A percentile compares a stretch with the other conserved stretches of the same genome.
These are phyloP conservation scores for Plasmodium fragile DNA, from an alignment of 169 alveolate genomes.

Conservation along the genomic window DNA sequence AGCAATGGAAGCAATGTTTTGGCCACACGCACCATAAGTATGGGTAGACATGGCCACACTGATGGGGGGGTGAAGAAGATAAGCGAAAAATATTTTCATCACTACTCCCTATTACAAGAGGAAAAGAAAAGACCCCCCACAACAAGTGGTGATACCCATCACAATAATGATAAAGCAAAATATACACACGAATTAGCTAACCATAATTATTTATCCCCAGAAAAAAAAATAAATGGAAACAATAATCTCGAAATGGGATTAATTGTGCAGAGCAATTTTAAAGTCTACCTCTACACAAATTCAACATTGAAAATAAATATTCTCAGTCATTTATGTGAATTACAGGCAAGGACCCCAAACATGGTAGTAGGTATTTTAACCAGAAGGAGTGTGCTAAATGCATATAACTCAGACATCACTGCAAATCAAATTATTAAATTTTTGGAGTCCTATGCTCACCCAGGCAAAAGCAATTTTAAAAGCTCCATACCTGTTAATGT, in stretches of 20 bases:
- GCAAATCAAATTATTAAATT: constrained; percentile 90
- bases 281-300: constrained; percentile 91
- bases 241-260: constrained; percentile 85
- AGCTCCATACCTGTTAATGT: constrained; percentile 89
- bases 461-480: constrained; percentile 77
- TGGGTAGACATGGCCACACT: background rate
- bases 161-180: background rate
- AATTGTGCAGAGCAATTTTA: constrained; percentile 91
- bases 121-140: background rate
- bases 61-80: background rate
- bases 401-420: constrained; percentile 90
- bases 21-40: background rate
- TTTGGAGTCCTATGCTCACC: constrained; percentile 87
- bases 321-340: constrained; percentile 89
- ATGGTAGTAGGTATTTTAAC: constrained; percentile 91
- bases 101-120: constrained; percentile 10
- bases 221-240: constrained; percentile 53
- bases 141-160: background rate
- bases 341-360: constrained; percentile 91
- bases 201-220: constrained; percentile 23
- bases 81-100: constrained; percentile 58
- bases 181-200: constrained; percentile 5
- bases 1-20: background rate
- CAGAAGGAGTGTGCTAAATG: constrained; percentile 88
- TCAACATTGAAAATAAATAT: constrained; percentile 89